These are phyloP conservation scores for Ephemerocybe angulata DNA, from an alignment of 768 basidiomycete species.

Conservation along the genomic window DNA sequence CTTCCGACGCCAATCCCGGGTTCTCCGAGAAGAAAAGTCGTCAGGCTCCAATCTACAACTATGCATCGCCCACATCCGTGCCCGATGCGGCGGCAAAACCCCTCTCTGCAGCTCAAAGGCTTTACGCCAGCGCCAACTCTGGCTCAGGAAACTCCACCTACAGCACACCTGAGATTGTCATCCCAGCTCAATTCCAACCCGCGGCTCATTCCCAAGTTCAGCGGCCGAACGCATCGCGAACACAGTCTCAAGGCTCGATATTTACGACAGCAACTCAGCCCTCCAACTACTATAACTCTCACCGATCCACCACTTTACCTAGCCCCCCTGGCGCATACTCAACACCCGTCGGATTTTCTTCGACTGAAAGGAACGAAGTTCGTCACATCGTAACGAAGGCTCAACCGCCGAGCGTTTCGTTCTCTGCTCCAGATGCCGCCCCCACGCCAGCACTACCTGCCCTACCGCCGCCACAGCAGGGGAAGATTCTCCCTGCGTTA, in stretches of 20 bases:
- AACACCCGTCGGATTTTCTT: too few relatives aligned
- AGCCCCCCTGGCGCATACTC: not conserved
- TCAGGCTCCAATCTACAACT: too few relatives aligned
- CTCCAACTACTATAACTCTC: not conserved
- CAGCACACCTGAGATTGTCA: not conserved
- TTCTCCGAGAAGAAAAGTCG: too few relatives aligned
- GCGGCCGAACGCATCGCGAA: too few relatives aligned
- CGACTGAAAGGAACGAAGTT: not conserved
- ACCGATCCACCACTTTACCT: not conserved
- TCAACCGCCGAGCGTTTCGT: not conserved
- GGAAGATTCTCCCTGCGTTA: not conserved
- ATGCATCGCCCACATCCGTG: not conserved
- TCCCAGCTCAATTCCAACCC: too few relatives aligned
- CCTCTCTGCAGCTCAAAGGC: conserved; percentile 5
- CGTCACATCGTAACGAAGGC: not conserved
- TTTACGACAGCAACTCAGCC: not conserved
- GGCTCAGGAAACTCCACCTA: not conserved
- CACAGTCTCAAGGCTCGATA: not conserved
- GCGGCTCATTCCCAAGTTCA: too few relatives aligned
- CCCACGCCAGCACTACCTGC: not conserved
- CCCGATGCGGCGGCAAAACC: not conserved
- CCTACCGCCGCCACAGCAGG: not conserved
- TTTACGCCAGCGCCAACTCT: conserved; percentile 3
- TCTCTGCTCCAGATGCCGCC: not conserved
- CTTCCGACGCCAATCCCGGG: too few relatives aligned